These are phyloP conservation scores for Zygosaccharomyces pseudorouxii DNA, from an alignment of 805 yeast genomes.

Conservation along the genomic window DNA sequence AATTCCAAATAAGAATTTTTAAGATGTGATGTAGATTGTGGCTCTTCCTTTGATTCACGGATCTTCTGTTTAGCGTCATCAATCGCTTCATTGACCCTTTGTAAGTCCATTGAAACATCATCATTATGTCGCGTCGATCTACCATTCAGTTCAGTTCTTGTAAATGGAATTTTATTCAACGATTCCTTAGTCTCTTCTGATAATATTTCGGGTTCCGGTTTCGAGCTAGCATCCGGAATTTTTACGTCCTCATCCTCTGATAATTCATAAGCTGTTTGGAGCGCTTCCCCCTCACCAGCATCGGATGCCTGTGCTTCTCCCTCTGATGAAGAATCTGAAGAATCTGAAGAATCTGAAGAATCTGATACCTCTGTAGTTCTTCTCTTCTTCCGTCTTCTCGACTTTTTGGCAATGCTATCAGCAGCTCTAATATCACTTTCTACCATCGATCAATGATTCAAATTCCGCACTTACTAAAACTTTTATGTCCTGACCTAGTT, in stretches of 20 bases:
- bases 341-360: constrained; percentile 46
- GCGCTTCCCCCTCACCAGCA: constrained; percentile 5
- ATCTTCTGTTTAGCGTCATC: constrained; percentile 26
- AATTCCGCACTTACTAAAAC: neutral
- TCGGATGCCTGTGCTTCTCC: constrained; percentile 7
- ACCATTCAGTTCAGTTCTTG: constrained; percentile 36
- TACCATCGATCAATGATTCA: constrained; percentile 18
- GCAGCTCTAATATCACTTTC: constrained; percentile 19
- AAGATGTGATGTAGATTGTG: neutral
- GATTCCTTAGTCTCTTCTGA: constrained; percentile 21
- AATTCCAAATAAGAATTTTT: constrained; percentile 49
- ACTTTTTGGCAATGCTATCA: constrained; percentile 27
- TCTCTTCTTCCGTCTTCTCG: constrained; percentile 70
- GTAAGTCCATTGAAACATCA: constrained; percentile 28
- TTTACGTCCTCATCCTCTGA: constrained; percentile 20
- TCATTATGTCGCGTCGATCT: constrained; percentile 16
- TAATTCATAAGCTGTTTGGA: constrained; percentile 2
- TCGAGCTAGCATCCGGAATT: constrained; percentile 34
- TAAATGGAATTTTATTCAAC: constrained; percentile 28
- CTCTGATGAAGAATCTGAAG: constrained; percentile 33
- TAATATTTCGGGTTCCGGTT: constrained; percentile 21
- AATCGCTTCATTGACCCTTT: constrained; percentile 29
- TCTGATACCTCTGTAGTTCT: constrained; percentile 73
- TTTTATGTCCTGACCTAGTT: neutral
- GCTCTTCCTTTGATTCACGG: constrained; percentile 1